Evolutionary conservation across 1,284 basidiomycete species (phyloP), one percentile per base, ranked within the genome.

Genomic region (Xanthoconium separans): DNA sequence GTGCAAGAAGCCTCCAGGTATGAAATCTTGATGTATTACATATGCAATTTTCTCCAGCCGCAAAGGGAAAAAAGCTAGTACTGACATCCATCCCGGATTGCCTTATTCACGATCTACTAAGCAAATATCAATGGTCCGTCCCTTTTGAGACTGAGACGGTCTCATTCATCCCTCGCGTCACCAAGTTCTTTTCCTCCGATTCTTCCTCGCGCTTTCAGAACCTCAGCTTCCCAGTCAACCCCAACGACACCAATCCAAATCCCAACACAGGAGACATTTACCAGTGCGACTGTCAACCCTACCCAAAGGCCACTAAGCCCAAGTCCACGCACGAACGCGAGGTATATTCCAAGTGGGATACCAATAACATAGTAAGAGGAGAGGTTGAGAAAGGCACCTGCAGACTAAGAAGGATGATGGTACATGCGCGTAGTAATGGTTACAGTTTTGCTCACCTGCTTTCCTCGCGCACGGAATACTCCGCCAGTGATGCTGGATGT

Each of bases 381-480:
- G 46, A 87, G 70, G 64, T 87, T 87, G 30, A 89, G 72, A 12
- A 87, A 49, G 3, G 87, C 86, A 6, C 87, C 84, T 0, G 76
- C 75, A 59, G 81, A 75, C 77, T 66, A 11, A 12, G 6, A 15
- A 12, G 6, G 10, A 43, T 13, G 18, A 29, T 50, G 36, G 41
- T 29, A 31, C 49, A 18, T 6, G 27, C 27, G 27, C 27, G 47
- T 20, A 12, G 4, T 2, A 13, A 22, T 40, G 20, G 13, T 10
- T 20, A 20, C 7, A 36, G 9, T 3, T 40, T 20, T 18, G 54
- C 70, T 31, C 50, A 76, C 80, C 70, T 87, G 87, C 68, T 89
- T 87, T 15, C 93, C 93, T 34, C 84, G 76, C 1, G 91, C 85
- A 47, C 93, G 82, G 51, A 95, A 76, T 58, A 95, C 81, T 6